These are phyloP conservation scores for Lophium mytilinum DNA, from an alignment of 495 filamentous ascomycete species.

Conservation along the genomic window DNA sequence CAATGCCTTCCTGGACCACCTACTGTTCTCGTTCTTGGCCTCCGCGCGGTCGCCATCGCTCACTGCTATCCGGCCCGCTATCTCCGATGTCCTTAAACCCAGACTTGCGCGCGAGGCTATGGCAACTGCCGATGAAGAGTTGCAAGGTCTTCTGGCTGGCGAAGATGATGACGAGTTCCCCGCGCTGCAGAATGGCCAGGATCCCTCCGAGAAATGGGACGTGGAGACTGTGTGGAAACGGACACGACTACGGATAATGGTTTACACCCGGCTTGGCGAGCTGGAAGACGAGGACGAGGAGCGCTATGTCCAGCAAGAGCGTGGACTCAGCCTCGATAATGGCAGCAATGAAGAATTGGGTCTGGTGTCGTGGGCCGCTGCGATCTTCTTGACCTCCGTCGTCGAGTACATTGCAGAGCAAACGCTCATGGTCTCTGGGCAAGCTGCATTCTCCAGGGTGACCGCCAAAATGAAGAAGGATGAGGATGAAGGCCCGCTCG, in stretches of 20 bases:
- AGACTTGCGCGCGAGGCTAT: constrained; percentile 83
- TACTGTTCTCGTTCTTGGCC: constrained; percentile 80
- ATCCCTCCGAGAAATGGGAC: constrained; percentile 61
- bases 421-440: constrained; percentile 74
- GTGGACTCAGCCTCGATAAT: constrained; percentile 46
- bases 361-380: constrained; percentile 80
- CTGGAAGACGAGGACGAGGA: constrained; percentile 98
- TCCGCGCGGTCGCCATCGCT: constrained; percentile 76
- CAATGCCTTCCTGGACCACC: constrained; percentile 90
- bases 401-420: constrained; percentile 93
- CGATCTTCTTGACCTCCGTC: constrained; percentile 92
- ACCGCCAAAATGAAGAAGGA: constrained; percentile 45
- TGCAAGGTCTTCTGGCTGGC: constrained; percentile 77
- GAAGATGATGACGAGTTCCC: constrained; percentile 61
- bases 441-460: constrained; percentile 71
- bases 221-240: constrained; percentile 84
- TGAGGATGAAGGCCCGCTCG: constrained; percentile 29
- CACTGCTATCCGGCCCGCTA: constrained; percentile 66
- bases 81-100: constrained; percentile 79
- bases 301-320: constrained; percentile 64
- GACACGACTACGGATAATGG: constrained; percentile 89
- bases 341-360: constrained; percentile 42
- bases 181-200: constrained; percentile 46
- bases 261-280: constrained; percentile 92
- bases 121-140: constrained; percentile 79